Evolutionary conservation across 2,329 filamentous ascomycete genomes (phyloP), one percentile per base, ranked within the genome.

Genomic region (Verticillium tricorpus): DNA sequence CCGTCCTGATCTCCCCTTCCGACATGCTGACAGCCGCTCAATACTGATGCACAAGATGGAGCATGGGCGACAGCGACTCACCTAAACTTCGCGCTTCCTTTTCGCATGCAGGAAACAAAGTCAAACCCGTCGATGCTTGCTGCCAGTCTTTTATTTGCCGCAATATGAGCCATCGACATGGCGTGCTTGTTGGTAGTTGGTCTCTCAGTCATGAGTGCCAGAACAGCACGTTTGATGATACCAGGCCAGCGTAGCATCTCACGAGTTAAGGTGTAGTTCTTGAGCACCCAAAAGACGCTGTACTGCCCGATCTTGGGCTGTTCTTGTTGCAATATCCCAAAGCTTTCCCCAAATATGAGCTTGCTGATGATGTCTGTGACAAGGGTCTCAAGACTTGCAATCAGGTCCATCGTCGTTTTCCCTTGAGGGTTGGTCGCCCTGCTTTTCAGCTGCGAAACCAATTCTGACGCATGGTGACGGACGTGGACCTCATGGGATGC

Each of bases 311-410:
- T 67, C 50, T 73, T 69, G 56, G 68, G 69, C 25, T 63, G 63
- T 1, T 62, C 63, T 1, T 64, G 57, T 14, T 69, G 58, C 1
- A 74, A 66, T n/a, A 70, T 69, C 28, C 69, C 66, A 60, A 77
- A 77, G 0, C 72, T 70, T 61, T 72, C 71, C 25, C 72, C 70
- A 58, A 78, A 73, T 4, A 71, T 66, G 15, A 77, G 65, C 32
- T 76, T 72, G 2, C 74, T 73, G 69, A 78, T 77, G 40, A 74
- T 67, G 37, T 76, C 70, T 2, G 66, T 67, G 52, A 67, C 62
- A 28, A 69, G 59, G 37, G 64, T 60, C 22, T 68, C 64, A 9
- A 59, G 60, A 65, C 67, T 68, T 2, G 66, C 40, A 17, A 62
- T 64, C 63, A 69, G 64, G 15, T 69, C 66, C 1, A 69, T 2